A percentile compares a stretch with the other conserved stretches of the same genome.
Conservation (phyloP, 208 protist genomes). For the Crithidia mellificae region DNA sequence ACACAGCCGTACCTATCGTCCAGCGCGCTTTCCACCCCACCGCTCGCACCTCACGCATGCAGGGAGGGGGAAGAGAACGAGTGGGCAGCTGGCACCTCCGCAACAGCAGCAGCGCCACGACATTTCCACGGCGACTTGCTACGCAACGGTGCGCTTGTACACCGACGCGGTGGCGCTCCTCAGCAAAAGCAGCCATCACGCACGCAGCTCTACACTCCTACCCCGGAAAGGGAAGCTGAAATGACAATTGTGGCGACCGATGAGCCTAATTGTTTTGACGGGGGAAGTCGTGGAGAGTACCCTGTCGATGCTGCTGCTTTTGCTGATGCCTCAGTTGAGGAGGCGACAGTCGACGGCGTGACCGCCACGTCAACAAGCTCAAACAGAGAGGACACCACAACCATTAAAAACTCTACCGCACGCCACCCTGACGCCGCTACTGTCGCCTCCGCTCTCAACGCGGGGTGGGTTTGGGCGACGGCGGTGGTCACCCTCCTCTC, state of each 20-base stretch:
- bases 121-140: no score
- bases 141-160: no score
- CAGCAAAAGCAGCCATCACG: background rate
- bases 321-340: background rate
- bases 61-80: no score
- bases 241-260: background rate
- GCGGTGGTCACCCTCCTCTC: constrained; percentile 12
- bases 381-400: background rate
- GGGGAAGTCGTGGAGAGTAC: no score
- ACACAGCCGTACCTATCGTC: background rate
- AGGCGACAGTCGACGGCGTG: background rate
- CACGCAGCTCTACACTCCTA: background rate
- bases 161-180: background rate
- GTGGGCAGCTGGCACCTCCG: no score
- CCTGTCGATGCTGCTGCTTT: no score
- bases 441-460: background rate
- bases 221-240: background rate
- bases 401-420: background rate
- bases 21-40: no score
- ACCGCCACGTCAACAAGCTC: background rate
- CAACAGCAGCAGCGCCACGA: background rate
- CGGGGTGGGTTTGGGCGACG: constrained; percentile 15
- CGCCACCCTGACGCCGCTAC: background rate
- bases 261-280: no score
- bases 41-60: no score